These are phyloP conservation scores for Codiaeum variegatum DNA, from an alignment of 441 rosid genomes.

Conservation along the genomic window DNA sequence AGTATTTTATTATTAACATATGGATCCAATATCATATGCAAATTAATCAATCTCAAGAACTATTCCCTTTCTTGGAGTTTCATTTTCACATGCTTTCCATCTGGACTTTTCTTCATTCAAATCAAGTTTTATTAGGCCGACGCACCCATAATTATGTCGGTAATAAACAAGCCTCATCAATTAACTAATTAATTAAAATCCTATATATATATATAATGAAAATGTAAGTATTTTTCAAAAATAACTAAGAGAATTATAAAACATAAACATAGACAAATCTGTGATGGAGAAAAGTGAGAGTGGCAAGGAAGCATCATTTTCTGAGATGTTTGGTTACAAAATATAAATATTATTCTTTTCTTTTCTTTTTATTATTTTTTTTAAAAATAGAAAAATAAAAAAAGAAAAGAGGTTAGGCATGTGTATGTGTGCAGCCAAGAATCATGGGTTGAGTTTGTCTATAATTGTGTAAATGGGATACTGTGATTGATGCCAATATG, in stretches of 20 bases:
- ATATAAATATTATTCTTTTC: slow-evolving; percentile 11
- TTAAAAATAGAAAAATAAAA: too few relatives aligned
- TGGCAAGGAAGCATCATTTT: slow-evolving; percentile 34
- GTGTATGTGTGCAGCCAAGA: slow-evolving; percentile 43
- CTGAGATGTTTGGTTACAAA: slow-evolving; percentile 23
- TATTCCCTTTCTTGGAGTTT: slow-evolving; percentile 13
- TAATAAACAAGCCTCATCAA: slow-evolving; percentile 13
- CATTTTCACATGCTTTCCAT: slow-evolving; percentile 32
- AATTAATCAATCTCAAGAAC: slow-evolving; percentile 20
- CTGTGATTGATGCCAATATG: slow-evolving; percentile 34
- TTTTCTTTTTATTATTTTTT: slow-evolving; percentile 4
- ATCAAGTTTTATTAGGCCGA: slow-evolving; percentile 25
- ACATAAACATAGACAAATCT: slow-evolving; percentile 6
- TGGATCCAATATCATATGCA: slow-evolving; percentile 15
- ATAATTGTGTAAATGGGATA: slow-evolving; percentile 30
- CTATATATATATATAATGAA: neutral
- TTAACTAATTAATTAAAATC: neutral
- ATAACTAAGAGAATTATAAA: neutral
- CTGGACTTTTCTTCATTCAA: slow-evolving; percentile 28
- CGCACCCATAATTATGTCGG: slow-evolving; percentile 28
- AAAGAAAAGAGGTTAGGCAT: slow-evolving; percentile 23
- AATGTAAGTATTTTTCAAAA: too few relatives aligned
- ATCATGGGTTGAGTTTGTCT: slow-evolving; percentile 40
- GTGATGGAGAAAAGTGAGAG: slow-evolving; percentile 21
- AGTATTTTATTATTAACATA: slow-evolving; percentile 15